These are phyloP conservation scores for Trametes elegans DNA, from an alignment of 768 basidiomycete genomes.

Conservation along the genomic window DNA sequence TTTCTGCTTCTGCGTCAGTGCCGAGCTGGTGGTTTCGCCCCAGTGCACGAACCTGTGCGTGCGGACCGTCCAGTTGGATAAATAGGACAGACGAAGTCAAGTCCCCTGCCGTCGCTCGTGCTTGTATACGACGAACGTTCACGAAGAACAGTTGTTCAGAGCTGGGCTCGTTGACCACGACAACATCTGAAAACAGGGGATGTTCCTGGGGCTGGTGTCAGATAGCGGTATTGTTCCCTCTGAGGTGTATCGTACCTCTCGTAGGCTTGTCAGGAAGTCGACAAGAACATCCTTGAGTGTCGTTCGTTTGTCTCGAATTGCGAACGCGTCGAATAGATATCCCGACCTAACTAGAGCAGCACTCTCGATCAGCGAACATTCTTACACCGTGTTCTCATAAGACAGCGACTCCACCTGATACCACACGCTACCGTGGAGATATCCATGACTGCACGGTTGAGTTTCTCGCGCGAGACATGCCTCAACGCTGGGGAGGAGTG, in stretches of 20 bases:
- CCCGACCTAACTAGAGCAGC: conserved; percentile 34
- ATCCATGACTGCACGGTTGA: not conserved
- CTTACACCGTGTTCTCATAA: too few species aligned
- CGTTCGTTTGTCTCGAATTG: conserved; percentile 27
- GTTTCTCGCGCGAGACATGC: conserved; percentile 4
- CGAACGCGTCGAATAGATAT: conserved; percentile 51
- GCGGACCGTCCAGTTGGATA: not conserved
- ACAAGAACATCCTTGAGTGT: conserved; percentile 34
- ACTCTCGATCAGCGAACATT: not conserved
- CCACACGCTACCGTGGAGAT: not conserved
- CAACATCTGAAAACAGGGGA: conserved; percentile 38
- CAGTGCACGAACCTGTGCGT: not conserved
- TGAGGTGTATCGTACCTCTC: conserved; percentile 32
- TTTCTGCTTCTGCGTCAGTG: not conserved
- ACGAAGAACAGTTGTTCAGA: conserved; percentile 58
- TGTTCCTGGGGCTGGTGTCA: conserved; percentile 19
- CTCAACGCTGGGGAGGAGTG: not conserved
- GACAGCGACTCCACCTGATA: not conserved
- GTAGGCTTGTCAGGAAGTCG: conserved; percentile 38
- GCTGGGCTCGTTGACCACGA: conserved; percentile 44
- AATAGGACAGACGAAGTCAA: not conserved
- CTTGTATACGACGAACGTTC: not conserved
- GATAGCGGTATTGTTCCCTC: not conserved
- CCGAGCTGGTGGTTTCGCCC: not conserved
- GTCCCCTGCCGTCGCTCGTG: not conserved